These are phyloP conservation scores for Fusarium coffeatum DNA, from an alignment of 2,329 filamentous ascomycete genomes.

Conservation along the genomic window DNA sequence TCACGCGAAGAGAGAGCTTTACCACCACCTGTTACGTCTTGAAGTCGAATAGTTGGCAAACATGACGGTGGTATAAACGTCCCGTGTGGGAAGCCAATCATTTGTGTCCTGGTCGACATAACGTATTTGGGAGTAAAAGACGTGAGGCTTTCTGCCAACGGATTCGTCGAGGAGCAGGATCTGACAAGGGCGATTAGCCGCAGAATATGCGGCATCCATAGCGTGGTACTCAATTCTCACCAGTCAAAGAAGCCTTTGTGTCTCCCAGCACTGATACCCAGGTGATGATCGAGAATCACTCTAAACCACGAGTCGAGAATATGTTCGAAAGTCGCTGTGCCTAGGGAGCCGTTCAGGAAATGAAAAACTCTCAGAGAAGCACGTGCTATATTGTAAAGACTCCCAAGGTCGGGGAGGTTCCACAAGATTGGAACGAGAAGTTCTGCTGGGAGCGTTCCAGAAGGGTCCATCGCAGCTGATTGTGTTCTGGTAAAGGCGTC, in stretches of 20 bases:
- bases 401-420: constrained; percentile 10
- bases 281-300: background rate
- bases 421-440: constrained; percentile 18
- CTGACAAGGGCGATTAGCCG: constrained; percentile 26
- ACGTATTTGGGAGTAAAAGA: constrained; percentile 13
- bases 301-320: constrained; percentile 18
- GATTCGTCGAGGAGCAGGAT: background rate
- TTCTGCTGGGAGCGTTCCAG: constrained; percentile 16
- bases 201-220: constrained; percentile 28
- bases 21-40: background rate
- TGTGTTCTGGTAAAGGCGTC: too few species aligned
- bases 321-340: constrained; percentile 10
- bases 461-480: constrained; percentile 12
- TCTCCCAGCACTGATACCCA: background rate
- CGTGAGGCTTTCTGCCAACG: background rate
- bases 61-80: constrained; percentile 1
- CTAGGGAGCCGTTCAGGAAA: constrained; percentile 16
- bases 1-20: background rate
- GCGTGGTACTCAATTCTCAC: background rate
- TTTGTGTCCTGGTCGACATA: background rate
- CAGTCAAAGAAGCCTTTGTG: background rate
- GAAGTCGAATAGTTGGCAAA: constrained; percentile 5
- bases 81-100: constrained; percentile 1
- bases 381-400: constrained; percentile 2
- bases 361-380: constrained; percentile 19